Conservation (phyloP, 768 basidiomycete genomes). For the Cystofilobasidium ferigula region DNA sequence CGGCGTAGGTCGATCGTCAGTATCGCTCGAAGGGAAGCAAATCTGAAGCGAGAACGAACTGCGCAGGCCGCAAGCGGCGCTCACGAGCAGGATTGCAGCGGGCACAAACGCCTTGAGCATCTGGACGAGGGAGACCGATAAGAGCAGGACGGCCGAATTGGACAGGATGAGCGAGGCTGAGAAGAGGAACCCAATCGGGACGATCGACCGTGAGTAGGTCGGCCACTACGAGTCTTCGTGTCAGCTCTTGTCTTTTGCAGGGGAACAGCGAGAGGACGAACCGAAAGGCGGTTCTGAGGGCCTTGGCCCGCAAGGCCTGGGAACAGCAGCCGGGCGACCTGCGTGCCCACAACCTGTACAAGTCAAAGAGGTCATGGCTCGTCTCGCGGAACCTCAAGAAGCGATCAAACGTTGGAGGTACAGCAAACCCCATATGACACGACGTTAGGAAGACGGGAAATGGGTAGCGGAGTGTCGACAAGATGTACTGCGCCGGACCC, state of each 20-base stretch:
- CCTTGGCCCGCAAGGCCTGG: constrained; percentile 31
- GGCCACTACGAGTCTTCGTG: constrained; percentile 2
- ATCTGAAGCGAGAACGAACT: constrained; percentile 42
- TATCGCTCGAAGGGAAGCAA: neutral
- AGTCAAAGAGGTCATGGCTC: neutral
- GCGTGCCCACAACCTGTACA: constrained; percentile 33
- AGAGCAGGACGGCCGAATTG: constrained; percentile 83
- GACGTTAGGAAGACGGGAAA: constrained; percentile 21
- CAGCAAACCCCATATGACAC: constrained; percentile 36
- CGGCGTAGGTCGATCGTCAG: neutral
- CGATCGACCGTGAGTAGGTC: constrained; percentile 6
- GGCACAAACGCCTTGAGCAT: constrained; percentile 67
- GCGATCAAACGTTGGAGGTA: constrained; percentile 77
- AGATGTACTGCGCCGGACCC: constrained; percentile 48
- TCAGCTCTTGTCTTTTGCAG: neutral
- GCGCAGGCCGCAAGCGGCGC: constrained; percentile 75
- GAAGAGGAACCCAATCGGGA: constrained; percentile 68
- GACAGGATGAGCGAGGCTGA: constrained; percentile 79
- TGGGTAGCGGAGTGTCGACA: constrained; percentile 7
- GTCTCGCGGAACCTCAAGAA: constrained; percentile 42
- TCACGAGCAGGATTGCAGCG: constrained; percentile 52
- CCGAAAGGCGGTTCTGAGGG: constrained; percentile 3
- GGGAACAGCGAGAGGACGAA: neutral
- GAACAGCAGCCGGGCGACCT: constrained; percentile 30
- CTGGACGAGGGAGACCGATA: constrained; percentile 50